Evolutionary conservation across 2,329 filamentous ascomycete genomes (phyloP), one percentile per base, ranked within the genome.

Genomic region (Aspergillus texensis): DNA sequence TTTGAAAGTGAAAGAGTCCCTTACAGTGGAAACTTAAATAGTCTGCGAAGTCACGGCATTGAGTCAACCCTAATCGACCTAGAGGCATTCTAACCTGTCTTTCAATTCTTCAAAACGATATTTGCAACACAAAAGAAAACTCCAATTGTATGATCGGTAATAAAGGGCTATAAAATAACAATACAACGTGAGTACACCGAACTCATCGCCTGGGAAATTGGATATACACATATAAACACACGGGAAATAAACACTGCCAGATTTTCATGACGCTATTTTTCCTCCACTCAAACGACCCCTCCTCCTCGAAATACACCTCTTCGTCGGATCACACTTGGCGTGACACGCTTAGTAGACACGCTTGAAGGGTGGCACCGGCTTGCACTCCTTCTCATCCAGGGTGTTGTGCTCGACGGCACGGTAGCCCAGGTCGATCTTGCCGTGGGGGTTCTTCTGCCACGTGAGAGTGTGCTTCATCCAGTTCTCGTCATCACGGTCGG

Each of bases 381-480:
- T 93, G 89, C 95, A 98, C 87, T 99, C 95, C 73, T 86, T 89
- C 88, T 96, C 94, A 75, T 98, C 95, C 71, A 99, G 84, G 30
- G 95, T 98, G 67, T 87, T 89, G 70, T 85, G 86, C 67, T 91
- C 90, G 66, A 99, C 95, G 68, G 85, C 84, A 80, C 95, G 88
- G 87, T 98, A 98, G 67, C 88, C 85, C 67, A 98, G 85, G 66
- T 98, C 91, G 61, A 95, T 88, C 83, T 93, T 88, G 77, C 91
- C 91, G 75, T 98, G 94, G 39, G 94, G 92, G 77, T 89, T 79
- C 90, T 93, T 96, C 86, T 99, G 95, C 91, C 91, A 99, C 70
- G 90, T 93, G 66, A 99, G 87, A 53, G 93, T 96, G 87, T 99
- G 95, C 90, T 98, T 98, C 94, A 97, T 97, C 94, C 94, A 98